These are phyloP conservation scores for Taphrina populina DNA, from an alignment of 1,139 yeast species.

Conservation along the genomic window DNA sequence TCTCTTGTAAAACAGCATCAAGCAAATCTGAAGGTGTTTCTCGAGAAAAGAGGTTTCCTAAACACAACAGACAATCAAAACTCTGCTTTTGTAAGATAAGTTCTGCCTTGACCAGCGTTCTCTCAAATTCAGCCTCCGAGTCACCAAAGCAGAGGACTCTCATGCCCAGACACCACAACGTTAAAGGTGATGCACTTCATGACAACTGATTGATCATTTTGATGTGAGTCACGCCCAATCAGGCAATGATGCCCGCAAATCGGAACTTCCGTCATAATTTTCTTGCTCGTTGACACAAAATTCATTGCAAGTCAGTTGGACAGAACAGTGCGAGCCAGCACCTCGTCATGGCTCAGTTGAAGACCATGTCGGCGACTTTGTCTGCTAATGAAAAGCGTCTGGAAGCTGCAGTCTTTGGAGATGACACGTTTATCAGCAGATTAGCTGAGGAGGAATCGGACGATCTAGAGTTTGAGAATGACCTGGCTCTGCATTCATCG, in stretches of 20 bases:
- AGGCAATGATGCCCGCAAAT: too few species aligned
- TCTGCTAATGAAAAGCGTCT: slow-evolving; percentile 67
- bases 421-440: slow-evolving; percentile 71
- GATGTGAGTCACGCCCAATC: not conserved
- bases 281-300: too few species aligned
- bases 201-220: too few species aligned
- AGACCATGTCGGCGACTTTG: too few species aligned
- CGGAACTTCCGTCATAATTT: too few species aligned
- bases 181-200: too few species aligned
- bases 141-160: slow-evolving; percentile 33
- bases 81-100: slow-evolving; percentile 24
- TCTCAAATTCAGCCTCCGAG: slow-evolving; percentile 21
- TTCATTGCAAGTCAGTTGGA: too few species aligned
- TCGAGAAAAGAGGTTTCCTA: slow-evolving; percentile 33
- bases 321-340: too few species aligned
- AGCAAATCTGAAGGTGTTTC: slow-evolving; percentile 2
- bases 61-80: slow-evolving; percentile 34
- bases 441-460: slow-evolving; percentile 48
- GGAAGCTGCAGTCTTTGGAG: slow-evolving; percentile 89
- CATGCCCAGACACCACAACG: too few species aligned
- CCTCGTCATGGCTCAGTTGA: too few species aligned
- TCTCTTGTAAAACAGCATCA: slow-evolving; percentile 12
- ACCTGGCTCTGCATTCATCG: slow-evolving; percentile 40
- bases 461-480: slow-evolving; percentile 38
- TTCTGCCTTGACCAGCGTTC: slow-evolving; percentile 31